Conservation (phyloP, 306 rosid species). For the Vigna angularis region DNA sequence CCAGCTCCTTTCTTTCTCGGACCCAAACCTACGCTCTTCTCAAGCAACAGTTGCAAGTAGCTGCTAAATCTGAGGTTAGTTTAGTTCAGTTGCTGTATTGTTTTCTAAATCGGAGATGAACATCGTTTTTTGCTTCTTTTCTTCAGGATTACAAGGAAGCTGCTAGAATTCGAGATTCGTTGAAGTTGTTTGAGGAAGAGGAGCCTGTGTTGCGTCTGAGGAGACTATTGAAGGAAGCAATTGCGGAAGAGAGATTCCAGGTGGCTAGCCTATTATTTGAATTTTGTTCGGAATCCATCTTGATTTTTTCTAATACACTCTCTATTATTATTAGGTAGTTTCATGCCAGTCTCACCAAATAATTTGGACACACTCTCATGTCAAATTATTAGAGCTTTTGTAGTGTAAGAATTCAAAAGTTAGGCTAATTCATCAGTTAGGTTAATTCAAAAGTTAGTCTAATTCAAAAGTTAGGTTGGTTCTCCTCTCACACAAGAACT, state of each 20-base stretch:
- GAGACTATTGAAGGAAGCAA: slow-evolving; percentile 73
- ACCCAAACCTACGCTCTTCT: slow-evolving; percentile 80
- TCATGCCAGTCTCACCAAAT: not conserved
- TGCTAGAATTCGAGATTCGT: slow-evolving; percentile 86
- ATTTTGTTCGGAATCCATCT: not conserved
- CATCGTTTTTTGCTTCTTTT: not conserved
- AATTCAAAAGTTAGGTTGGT: not conserved
- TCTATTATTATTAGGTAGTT: not conserved
- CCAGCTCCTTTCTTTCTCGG: slow-evolving; percentile 66
- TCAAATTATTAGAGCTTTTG: not conserved
- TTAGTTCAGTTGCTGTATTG: not conserved
- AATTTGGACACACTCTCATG: not conserved
- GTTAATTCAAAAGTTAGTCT: not conserved
- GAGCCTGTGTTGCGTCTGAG: slow-evolving; percentile 85
- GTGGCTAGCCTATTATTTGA: slow-evolving; percentile 41
- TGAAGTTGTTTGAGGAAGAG: slow-evolving; percentile 78
- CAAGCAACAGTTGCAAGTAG: slow-evolving; percentile 91
- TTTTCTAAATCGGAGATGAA: not conserved
- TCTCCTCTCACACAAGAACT: not conserved
- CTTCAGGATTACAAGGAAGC: slow-evolving; percentile 90
- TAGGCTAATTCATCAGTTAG: not conserved
- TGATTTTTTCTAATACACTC: not conserved
- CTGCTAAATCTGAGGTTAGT: slow-evolving; percentile 86
- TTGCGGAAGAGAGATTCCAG: slow-evolving; percentile 81
- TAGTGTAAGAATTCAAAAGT: not conserved